phyloP scores from a whole-genome alignment of 1,284 basidiomycete species.

The Trichosporon coremiiforme region DNA sequence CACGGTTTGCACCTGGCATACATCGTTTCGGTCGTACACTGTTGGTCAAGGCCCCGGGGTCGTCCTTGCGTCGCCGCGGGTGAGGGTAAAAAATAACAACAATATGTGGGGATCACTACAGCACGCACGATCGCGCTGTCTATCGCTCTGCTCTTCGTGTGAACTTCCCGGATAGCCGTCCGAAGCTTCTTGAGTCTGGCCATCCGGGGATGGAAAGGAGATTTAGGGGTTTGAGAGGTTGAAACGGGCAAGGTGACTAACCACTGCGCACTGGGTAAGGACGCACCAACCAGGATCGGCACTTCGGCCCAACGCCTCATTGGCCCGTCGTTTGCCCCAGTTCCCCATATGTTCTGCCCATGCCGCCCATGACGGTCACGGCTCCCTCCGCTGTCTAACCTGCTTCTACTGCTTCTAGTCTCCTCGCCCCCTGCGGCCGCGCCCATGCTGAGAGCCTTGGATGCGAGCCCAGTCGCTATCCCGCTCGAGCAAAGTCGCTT shows the following conservation, averaged over 20 bases:
- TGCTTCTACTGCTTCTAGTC: conserved; percentile 32
- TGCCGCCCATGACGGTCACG: background rate
- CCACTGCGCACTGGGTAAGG: background rate
- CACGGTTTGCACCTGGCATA: conserved; percentile 1
- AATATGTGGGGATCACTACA: background rate
- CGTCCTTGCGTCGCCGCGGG: background rate
- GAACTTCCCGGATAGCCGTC: background rate
- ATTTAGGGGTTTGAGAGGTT: conserved; percentile 8
- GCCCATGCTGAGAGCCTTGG: conserved; percentile 42
- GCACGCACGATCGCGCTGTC: background rate
- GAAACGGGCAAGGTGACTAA: conserved; percentile 18
- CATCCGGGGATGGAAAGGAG: background rate
- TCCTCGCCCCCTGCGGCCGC: conserved; percentile 46
- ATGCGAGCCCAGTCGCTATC: conserved; percentile 56
- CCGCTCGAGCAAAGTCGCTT: conserved; percentile 50
- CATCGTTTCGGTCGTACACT: conserved; percentile 7
- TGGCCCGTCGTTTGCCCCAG: background rate
- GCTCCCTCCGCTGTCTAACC: background rate
- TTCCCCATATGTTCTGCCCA: conserved; percentile 4
- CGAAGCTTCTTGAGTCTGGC: background rate
- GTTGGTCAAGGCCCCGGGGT: background rate
- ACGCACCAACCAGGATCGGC: conserved; percentile 13
- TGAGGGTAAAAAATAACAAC: conserved; percentile 9
- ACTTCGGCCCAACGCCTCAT: conserved; percentile 10
- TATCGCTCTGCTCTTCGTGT: background rate